Evolutionary conservation across 2,329 filamentous ascomycete species (phyloP).

Genomic region (Monosporascus sp.): DNA sequence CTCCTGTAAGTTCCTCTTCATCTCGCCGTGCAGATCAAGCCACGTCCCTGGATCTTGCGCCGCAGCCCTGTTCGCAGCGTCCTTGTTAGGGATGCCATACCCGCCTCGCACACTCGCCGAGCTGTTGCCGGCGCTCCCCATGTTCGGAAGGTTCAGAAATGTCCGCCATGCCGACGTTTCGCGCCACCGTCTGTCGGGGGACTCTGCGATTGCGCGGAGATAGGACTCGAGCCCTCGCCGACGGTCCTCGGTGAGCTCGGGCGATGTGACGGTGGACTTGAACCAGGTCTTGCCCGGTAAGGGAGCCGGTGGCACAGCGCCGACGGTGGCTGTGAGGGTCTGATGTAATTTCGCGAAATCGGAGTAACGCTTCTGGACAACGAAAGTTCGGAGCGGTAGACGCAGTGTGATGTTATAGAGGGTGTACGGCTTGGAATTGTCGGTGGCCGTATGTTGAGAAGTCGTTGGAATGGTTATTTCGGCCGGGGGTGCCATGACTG

Average conservation of each 20-base stretch:
- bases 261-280: conserved; percentile 63
- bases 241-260: conserved; percentile 66
- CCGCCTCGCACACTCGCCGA: conserved; percentile 42
- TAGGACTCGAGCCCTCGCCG: conserved; percentile 65
- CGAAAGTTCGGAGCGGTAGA: conserved; percentile 69
- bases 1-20: conserved; percentile 67
- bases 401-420: conserved; percentile 75
- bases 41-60: conserved; percentile 62
- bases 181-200: conserved; percentile 71
- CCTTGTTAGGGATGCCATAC: conserved; percentile 23
- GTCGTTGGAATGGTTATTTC: conserved; percentile 66
- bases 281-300: conserved; percentile 75
- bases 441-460: conserved; percentile 43
- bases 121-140: conserved; percentile 41
- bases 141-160: conserved; percentile 65
- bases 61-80: conserved; percentile 33
- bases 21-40: conserved; percentile 69
- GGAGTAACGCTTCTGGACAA: conserved; percentile 76
- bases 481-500: conserved; percentile 56
- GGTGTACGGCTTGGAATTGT: conserved; percentile 63
- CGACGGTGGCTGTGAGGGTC: conserved; percentile 54
- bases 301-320: conserved; percentile 58
- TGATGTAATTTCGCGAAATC: conserved; percentile 68
- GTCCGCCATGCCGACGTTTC: conserved; percentile 66
- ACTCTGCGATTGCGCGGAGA: conserved; percentile 64